phyloP scores from a whole-genome alignment of 2,329 filamentous ascomycete genomes.

The Sporothrix protearum region DNA sequence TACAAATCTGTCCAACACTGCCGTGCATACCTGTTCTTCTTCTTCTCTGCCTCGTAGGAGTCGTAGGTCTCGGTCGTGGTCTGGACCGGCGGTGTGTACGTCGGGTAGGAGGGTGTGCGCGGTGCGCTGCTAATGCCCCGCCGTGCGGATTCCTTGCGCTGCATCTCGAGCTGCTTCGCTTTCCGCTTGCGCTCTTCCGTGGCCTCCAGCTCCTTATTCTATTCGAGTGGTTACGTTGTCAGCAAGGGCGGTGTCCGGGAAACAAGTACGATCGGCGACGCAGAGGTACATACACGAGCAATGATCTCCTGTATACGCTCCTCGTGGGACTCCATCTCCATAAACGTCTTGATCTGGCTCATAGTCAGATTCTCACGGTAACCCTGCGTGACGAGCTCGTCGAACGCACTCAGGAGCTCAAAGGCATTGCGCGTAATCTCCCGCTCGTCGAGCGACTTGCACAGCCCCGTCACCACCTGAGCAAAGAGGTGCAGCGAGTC shows the following conservation, averaged over 20 bases:
- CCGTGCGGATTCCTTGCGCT: conserved; percentile 91
- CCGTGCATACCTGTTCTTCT: conserved; percentile 72
- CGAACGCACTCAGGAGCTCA: conserved; percentile 92
- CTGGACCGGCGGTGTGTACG: conserved; percentile 71
- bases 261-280: not conserved
- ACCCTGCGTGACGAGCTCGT: conserved; percentile 91
- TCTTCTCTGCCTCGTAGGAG: conserved; percentile 95
- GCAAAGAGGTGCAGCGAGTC: conserved; percentile 97
- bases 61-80: conserved; percentile 80
- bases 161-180: conserved; percentile 97
- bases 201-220: conserved; percentile 98
- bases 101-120: conserved; percentile 78
- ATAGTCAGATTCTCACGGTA: conserved; percentile 96
- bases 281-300: conserved; percentile 60
- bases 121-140: conserved; percentile 55
- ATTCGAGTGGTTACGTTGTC: conserved; percentile 21
- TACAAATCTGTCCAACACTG: not conserved
- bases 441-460: conserved; percentile 90
- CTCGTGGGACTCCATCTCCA: conserved; percentile 99
- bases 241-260: not conserved
- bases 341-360: conserved; percentile 96
- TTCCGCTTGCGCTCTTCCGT: conserved; percentile 98
- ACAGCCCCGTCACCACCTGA: conserved; percentile 94
- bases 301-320: conserved; percentile 99
- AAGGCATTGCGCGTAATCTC: conserved; percentile 95